A percentile compares a stretch with the other conserved stretches of the same genome.
Conservation (phyloP, 106 monocot genomes). For the Dendrobium chrysotoxum region DNA sequence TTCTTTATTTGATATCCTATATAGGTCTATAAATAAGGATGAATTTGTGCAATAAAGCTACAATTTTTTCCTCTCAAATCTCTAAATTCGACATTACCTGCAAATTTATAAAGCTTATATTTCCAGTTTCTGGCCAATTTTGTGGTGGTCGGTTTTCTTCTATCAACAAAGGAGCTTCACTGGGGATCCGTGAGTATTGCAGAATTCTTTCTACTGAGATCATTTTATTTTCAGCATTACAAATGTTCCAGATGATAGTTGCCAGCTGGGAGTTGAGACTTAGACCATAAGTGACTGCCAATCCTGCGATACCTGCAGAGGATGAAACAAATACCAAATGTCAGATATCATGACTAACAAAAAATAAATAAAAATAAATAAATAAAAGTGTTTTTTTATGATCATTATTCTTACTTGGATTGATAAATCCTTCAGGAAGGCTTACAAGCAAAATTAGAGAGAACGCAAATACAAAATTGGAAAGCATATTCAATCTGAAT, state of each 20-base stretch:
- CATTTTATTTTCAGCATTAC: conserved; percentile 90
- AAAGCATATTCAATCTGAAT: conserved; percentile 68
- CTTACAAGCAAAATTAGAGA: conserved; percentile 77
- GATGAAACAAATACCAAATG: not conserved
- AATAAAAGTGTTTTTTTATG: not conserved
- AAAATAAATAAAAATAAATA: not conserved
- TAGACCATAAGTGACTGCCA: conserved; percentile 78
- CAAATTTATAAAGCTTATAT: conserved; percentile 53
- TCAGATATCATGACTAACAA: not conserved
- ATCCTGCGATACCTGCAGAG: conserved; percentile 62
- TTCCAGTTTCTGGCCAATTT: conserved; percentile 72
- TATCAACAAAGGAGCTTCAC: conserved; percentile 69
- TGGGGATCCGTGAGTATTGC: conserved; percentile 65
- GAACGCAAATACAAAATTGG: conserved; percentile 84
- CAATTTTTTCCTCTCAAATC: too few relatives aligned
- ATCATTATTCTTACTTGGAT: conserved; percentile 65
- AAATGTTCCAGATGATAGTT: conserved; percentile 74
- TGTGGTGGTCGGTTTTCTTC: conserved; percentile 43
- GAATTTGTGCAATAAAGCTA: too few relatives aligned
- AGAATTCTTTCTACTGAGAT: conserved; percentile 90
- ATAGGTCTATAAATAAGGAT: too few relatives aligned
- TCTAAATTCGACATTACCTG: conserved; percentile 32
- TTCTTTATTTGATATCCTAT: too few relatives aligned
- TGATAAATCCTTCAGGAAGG: conserved; percentile 85
- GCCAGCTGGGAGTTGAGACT: conserved; percentile 71